A percentile compares a stretch with the other conserved stretches of the same genome.
phyloP scores from a whole-genome alignment of 768 basidiomycete species.

The Mycena albidolilacea region DNA sequence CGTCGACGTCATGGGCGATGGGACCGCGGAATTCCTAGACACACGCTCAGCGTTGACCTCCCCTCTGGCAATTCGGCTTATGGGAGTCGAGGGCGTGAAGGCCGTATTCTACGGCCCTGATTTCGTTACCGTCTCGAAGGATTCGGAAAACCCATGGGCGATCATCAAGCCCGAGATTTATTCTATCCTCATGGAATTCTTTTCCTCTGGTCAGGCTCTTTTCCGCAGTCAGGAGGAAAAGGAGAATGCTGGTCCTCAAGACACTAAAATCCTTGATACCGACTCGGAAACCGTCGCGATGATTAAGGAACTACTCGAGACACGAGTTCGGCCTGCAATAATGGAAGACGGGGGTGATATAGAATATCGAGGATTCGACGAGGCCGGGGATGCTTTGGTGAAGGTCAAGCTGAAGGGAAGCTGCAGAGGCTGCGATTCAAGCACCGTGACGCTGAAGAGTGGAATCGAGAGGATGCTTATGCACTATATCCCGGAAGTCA shows the following conservation, averaged over 20 bases:
- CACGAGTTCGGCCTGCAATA: slow-evolving; percentile 94
- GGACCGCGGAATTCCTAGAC: slow-evolving; percentile 95
- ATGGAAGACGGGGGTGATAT: slow-evolving; percentile 99
- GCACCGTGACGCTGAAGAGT: slow-evolving; percentile 94
- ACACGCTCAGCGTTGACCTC: slow-evolving; percentile 89
- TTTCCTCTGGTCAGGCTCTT: slow-evolving; percentile 90
- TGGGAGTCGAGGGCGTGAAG: slow-evolving; percentile 94
- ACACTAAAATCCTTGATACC: slow-evolving; percentile 93
- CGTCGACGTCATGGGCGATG: slow-evolving; percentile 86
- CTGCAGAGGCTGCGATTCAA: slow-evolving; percentile 95
- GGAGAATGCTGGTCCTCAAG: slow-evolving; percentile 90
- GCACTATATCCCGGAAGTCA: slow-evolving; percentile 98
- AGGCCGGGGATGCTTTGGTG: slow-evolving; percentile 84
- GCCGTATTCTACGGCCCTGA: slow-evolving; percentile 97
- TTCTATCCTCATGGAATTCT: slow-evolving; percentile 96
- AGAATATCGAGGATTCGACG: slow-evolving; percentile 92
- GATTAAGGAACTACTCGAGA: slow-evolving; percentile 98
- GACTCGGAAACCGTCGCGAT: slow-evolving; percentile 98
- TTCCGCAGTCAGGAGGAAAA: slow-evolving; percentile 88
- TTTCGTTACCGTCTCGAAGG: slow-evolving; percentile 97
- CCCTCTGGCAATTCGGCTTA: slow-evolving; percentile 93
- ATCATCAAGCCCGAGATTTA: slow-evolving; percentile 98
- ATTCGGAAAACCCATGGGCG: slow-evolving; percentile 87
- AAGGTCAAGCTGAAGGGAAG: slow-evolving; percentile 95
- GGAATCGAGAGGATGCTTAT: slow-evolving; percentile 99